phyloP scores from a whole-genome alignment of 805 yeast genomes.

The Kazachstania bromeliacearum region DNA sequence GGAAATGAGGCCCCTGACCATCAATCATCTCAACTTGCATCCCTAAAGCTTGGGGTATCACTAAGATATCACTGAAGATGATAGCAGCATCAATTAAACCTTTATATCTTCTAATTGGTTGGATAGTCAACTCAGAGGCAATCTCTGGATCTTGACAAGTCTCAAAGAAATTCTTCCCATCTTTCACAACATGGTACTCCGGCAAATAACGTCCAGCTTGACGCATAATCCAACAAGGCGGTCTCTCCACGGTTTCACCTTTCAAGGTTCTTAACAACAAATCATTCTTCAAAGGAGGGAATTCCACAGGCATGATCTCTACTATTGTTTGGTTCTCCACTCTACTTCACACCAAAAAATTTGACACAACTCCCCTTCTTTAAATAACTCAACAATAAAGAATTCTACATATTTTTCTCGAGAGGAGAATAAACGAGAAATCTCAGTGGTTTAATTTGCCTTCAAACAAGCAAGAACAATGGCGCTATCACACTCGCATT shows the following conservation, averaged over 20 bases:
- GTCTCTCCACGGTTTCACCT: conserved; percentile 87
- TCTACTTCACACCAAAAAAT: too few relatives aligned
- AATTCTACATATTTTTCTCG: too few relatives aligned
- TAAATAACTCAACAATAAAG: too few relatives aligned
- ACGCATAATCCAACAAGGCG: conserved; percentile 97
- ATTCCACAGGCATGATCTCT: conserved; percentile 24
- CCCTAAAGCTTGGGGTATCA: conserved; percentile 97
- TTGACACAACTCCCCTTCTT: too few relatives aligned
- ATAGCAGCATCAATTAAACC: conserved; percentile 95
- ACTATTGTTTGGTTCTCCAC: not conserved
- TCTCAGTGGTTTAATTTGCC: too few relatives aligned
- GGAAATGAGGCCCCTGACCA: conserved; percentile 89
- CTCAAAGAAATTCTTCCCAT: conserved; percentile 79
- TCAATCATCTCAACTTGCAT: conserved; percentile 90
- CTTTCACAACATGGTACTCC: conserved; percentile 86
- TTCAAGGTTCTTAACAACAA: conserved; percentile 83
- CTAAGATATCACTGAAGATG: conserved; percentile 89
- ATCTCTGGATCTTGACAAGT: conserved; percentile 92
- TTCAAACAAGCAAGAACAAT: too few relatives aligned
- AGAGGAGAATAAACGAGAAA: too few relatives aligned
- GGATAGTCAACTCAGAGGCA: conserved; percentile 90
- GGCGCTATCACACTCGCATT: too few relatives aligned
- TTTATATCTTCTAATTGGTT: conserved; percentile 82
- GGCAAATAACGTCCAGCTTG: conserved; percentile 94
- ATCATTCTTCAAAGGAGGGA: conserved; percentile 80